A percentile compares a stretch with the other conserved stretches of the same genome.
Evolutionary conservation across 192 early-diverging fungal genomes (phyloP).

Genomic region (Rhizophagus sp.): DNA sequence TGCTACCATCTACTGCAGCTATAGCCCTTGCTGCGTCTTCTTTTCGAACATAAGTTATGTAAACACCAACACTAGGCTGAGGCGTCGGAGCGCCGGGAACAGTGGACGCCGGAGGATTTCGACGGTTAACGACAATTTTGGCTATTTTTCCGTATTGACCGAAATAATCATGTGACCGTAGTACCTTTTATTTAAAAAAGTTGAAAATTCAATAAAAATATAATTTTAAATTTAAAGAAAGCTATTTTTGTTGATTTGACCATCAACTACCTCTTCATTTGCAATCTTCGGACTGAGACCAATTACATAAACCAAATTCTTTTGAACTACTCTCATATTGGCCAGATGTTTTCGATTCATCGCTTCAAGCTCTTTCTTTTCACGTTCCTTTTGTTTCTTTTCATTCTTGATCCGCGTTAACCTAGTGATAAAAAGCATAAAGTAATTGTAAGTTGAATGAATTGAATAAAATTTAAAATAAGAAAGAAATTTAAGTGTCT

Average conservation of each 20-base stretch:
- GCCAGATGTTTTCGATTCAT: conserved; percentile 76
- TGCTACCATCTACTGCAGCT: conserved; percentile 91
- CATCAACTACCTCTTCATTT: conserved; percentile 77
- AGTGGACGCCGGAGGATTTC: conserved; percentile 50
- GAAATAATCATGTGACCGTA: conserved; percentile 90
- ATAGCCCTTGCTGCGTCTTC: conserved; percentile 93
- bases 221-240: conserved; percentile 16
- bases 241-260: neutral
- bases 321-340: conserved; percentile 94
- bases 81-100: conserved; percentile 36
- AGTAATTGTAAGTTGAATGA: neutral
- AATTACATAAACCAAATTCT: conserved; percentile 97
- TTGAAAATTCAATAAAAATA: conserved; percentile 12
- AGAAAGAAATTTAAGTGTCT: too few species aligned
- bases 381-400: conserved; percentile 78
- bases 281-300: conserved; percentile 84
- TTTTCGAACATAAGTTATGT: conserved; percentile 88
- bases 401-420: conserved; percentile 55
- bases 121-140: conserved; percentile 90
- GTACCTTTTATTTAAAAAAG: conserved; percentile 47
- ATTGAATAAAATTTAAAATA: too few species aligned
- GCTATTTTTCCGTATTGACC: conserved; percentile 97
- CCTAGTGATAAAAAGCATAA: conserved; percentile 21
- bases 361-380: conserved; percentile 87
- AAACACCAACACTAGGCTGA: conserved; percentile 74